Base-by-base conservation (phyloP, 345 rosid genomes). In the Lumnitzera racemosa region DNA sequence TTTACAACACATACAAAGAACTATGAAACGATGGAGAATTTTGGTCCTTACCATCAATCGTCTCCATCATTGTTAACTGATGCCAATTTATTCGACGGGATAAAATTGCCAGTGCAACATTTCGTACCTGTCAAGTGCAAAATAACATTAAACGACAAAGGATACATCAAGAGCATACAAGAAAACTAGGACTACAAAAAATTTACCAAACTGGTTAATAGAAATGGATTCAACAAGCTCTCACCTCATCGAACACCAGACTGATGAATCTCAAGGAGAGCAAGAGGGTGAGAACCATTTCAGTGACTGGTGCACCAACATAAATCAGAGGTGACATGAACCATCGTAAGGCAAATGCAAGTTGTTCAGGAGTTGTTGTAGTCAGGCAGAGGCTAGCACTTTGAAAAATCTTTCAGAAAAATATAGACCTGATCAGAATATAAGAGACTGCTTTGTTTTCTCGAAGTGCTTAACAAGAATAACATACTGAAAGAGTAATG, bases 361-460 rank as follows among this genome's bases (percentile, higher is more conserved):
- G 85, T 69, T 92, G 94, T 78, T 92, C 96, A 0, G 98, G 98
- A 13, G 94, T 82, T 43, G 96, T 92, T 62, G 98, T 92, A 53
- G 96, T 89, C 53, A 92, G 80, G 78, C 96, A 89, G 56, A 92
- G 80, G 63, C 91, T 89, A 13, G 92, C 91, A 78, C 96, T 85
- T 85, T 85, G 96, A 62, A 92, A 82, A 74, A 92, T 78, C 98
- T 91, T 76, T 56, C 12, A 49, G 16, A n/a, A 62, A 51, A 55
- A 20, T 9, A 15, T 15, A 59, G 17, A 63, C 24, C 51, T 49
- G 55, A 29, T 47, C 51, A 53, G 46, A 49, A 36, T 29, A 31
- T 25, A 51, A 55, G 41, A 15, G 14, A 61, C 43, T 36, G 43
- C 7, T 36, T 36, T 36, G 43, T 36, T 36, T 36, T 36, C 43